Base-by-base conservation (phyloP, 2,329 filamentous ascomycete species). In the Diplodia scrobiculata region DNA sequence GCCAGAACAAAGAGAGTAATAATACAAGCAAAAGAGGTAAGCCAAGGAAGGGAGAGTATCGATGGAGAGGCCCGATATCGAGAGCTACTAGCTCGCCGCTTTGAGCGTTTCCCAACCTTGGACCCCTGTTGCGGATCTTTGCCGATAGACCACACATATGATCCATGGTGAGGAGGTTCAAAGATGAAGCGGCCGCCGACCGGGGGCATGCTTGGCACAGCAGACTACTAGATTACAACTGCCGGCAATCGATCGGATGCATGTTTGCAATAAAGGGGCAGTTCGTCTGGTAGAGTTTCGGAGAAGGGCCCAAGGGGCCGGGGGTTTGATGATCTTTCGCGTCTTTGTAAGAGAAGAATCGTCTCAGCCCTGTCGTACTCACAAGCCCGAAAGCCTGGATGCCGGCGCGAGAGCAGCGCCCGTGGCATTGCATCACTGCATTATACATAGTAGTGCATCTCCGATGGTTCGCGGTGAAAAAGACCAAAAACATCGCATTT, bases 361-460 rank as follows among this genome's bases (percentile, higher is more conserved):
- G 45, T 50, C 58, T 62, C 58, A 62, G 58, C 58, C 58, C 45
- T 62, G 58, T 50, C 58, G 55, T 60, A 25, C 48, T 41, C 27
- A 6, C 6, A 27, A 34, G 58, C 14, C 45, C 45, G 27, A 36
- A 29, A 11, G 38, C 25, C 54, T 27, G 54, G 38, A 11, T 47
- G 21, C 14, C 52, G 32, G 34, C 25, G 52, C 51, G 25, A 50
- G 27, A 19, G 29, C 11, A 11, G 53, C 36, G 34, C 52, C 14
- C n/a, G 52, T 19, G n/a, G 52, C 34, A 13, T 6, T 7, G 11
- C 14, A 45, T 45, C 38, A n/a, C 11, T n/a, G 38, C 38, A n/a
- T 45, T n/a, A 2, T 17, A 45, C 25, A 14, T 36, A 36, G 0
- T 34, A 9, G 2, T 34, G 38, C 17, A 34, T 25, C 51, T 36